Base-by-base conservation (phyloP, 257 asterid genomes). In the Pogostemon cablin region DNA sequence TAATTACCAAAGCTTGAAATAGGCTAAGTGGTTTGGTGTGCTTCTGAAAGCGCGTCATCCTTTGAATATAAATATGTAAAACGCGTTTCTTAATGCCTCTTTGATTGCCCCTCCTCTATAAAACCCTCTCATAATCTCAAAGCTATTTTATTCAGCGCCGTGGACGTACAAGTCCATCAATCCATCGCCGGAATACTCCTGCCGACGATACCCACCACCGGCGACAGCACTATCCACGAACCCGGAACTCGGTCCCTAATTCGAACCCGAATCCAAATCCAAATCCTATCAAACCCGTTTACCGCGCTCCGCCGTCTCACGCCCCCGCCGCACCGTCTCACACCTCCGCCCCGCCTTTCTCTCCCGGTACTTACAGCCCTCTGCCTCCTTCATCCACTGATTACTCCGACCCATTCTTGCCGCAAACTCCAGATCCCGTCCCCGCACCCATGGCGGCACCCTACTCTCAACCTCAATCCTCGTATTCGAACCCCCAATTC, bases 291-390 rank as follows among this genome's bases (percentile, higher is more conserved):
- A 82, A 79, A 44, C 70, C 66, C 75, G 65, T 40, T 44, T 72
- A 7, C 77, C 86, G 60, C 79, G 77, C 79, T 50, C 86, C 82
- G 54, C 82, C 90, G 64, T 77, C 95, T 10, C 85, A 91, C 85
- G 89, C 86, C 56, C 81, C 96, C 7, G 70, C 82, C 57, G 68
- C 71, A 12, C 79, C 86, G 55, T 78, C 92, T 11, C 85, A 86
- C 84, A 92, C 86, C 69, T 86, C 98, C 34, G 95, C 96, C 5
- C 91, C 95, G 65, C 96, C 93, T 5, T 85, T 67, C 80, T 68
- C 92, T 32, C 75, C 98, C 72, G 78, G 39, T 56, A 39, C 3
- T 25, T 79, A 81, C 78, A 43, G 82, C 12, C 78, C 85, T 65
- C 78, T 72, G 9, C 79, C 88, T 54, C 80, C 76, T 10, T 37